Evolutionary conservation across 2,329 filamentous ascomycete genomes (phyloP).

Genomic region (Alternaria sp.): DNA sequence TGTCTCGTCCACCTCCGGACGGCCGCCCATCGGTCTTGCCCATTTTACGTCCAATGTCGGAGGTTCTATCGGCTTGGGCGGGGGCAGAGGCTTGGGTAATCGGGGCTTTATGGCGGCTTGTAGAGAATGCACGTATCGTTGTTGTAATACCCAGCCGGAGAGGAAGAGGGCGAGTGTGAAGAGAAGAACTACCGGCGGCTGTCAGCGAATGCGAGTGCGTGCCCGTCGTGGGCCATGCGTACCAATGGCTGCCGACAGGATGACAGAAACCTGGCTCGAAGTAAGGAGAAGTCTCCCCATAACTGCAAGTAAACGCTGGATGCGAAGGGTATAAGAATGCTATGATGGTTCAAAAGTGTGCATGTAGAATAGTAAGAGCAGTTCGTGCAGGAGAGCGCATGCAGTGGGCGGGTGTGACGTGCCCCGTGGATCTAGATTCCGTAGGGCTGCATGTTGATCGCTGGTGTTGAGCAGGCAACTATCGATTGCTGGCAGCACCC

Average conservation of each 20-base stretch:
- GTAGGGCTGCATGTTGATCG: slow-evolving; percentile 26
- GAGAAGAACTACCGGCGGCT: slow-evolving; percentile 62
- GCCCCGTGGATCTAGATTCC: slow-evolving; percentile 20
- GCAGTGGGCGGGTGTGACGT: slow-evolving; percentile 38
- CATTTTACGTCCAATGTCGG: slow-evolving; percentile 47
- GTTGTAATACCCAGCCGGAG: slow-evolving; percentile 85
- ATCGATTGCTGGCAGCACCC: slow-evolving; percentile 34
- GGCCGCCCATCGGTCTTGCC: slow-evolving; percentile 40
- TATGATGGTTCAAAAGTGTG: slow-evolving; percentile 14
- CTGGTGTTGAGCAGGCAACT: slow-evolving; percentile 29
- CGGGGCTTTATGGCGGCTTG: slow-evolving; percentile 72
- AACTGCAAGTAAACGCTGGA: slow-evolving; percentile 4
- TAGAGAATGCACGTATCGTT: slow-evolving; percentile 80
- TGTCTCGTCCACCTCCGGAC: slow-evolving; percentile 37
- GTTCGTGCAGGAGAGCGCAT: slow-evolving; percentile 29
- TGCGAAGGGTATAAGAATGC: slow-evolving; percentile 23
- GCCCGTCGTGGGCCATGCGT: slow-evolving; percentile 38
- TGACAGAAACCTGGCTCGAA: slow-evolving; percentile 72
- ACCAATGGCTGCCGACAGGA: slow-evolving; percentile 70
- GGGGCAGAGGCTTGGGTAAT: slow-evolving; percentile 51
- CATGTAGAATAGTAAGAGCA: slow-evolving; percentile 17
- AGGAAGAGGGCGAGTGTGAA: slow-evolving; percentile 86
- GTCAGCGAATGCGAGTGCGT: background rate
- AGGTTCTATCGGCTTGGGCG: slow-evolving; percentile 40
- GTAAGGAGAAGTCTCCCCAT: slow-evolving; percentile 65